Conservation (phyloP, 305 asterid species). For the Coffea humblotiana region DNA sequence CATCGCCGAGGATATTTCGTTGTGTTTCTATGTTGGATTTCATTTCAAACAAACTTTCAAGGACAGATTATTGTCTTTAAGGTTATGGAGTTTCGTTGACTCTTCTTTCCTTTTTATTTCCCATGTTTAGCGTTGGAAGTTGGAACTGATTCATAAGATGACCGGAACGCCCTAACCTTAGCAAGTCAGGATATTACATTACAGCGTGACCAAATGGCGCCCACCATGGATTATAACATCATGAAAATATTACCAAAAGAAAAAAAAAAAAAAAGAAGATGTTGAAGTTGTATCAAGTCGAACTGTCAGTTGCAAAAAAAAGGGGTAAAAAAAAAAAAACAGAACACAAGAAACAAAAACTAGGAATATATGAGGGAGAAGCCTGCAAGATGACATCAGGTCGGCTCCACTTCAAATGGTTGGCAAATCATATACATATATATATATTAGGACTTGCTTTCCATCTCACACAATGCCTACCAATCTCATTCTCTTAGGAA, state of each 20-base stretch:
- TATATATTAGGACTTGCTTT: neutral
- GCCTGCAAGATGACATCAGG: conserved; percentile 10
- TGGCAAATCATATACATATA: neutral
- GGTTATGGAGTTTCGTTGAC: neutral
- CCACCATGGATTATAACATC: neutral
- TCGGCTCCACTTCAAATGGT: neutral
- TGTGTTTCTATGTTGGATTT: neutral
- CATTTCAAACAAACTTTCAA: neutral
- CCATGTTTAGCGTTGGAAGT: neutral
- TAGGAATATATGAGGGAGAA: neutral
- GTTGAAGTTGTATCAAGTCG: neutral
- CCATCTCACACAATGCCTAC: neutral
- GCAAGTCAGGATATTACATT: neutral
- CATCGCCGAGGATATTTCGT: neutral
- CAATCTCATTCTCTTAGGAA: neutral
- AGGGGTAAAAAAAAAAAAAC: no score
- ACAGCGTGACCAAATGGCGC: neutral
- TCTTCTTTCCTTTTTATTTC: neutral
- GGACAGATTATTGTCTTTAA: neutral
- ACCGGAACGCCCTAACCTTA: neutral
- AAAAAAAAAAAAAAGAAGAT: no score
- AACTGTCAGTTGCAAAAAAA: neutral
- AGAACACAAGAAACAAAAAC: neutral
- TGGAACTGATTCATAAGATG: neutral
- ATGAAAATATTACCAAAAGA: no score